Percentiles rank a stretch among this genome's conserved stretches.
Evolutionary conservation across 2,329 filamentous ascomycete genomes (phyloP).

Genomic region (Thelonectria blattea): DNA sequence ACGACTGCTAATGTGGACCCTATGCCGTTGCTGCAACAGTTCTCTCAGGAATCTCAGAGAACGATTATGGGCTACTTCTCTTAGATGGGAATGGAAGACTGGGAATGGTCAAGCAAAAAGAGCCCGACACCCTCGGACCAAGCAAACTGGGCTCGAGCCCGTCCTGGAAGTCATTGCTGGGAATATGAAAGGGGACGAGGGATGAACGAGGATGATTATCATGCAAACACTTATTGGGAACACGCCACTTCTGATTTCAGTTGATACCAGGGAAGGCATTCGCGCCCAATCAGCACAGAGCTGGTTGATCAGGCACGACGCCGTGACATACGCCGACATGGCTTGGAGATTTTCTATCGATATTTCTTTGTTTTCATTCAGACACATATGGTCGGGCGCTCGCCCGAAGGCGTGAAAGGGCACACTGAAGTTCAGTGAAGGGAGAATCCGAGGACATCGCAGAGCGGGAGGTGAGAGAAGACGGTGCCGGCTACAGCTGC

Average conservation of each 20-base stretch:
- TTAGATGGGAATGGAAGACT: conserved; percentile 45
- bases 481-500: neutral
- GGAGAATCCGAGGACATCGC: neutral
- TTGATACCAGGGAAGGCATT: conserved; percentile 34
- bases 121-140: conserved; percentile 5
- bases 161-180: conserved; percentile 23
- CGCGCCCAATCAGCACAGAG: conserved; percentile 22
- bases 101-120: conserved; percentile 12
- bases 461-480: neutral
- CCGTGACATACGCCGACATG: conserved; percentile 13
- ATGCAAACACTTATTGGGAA: conserved; percentile 31
- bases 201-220: conserved; percentile 24
- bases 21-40: conserved; percentile 73
- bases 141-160: conserved; percentile 1
- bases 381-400: conserved; percentile 7
- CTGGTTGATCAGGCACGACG: conserved; percentile 19
- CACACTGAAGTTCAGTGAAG: neutral
- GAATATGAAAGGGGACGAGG: conserved; percentile 16
- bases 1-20: conserved; percentile 76
- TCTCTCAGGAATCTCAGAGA: conserved; percentile 81
- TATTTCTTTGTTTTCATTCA: conserved; percentile 12
- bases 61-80: conserved; percentile 80
- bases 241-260: conserved; percentile 29
- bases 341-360: conserved; percentile 20
- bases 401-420: conserved; percentile 9